Percentiles rank a stretch among this genome's conserved stretches.
phyloP scores from a whole-genome alignment of 1,139 yeast species.

The Yamadazyma dendronema region DNA sequence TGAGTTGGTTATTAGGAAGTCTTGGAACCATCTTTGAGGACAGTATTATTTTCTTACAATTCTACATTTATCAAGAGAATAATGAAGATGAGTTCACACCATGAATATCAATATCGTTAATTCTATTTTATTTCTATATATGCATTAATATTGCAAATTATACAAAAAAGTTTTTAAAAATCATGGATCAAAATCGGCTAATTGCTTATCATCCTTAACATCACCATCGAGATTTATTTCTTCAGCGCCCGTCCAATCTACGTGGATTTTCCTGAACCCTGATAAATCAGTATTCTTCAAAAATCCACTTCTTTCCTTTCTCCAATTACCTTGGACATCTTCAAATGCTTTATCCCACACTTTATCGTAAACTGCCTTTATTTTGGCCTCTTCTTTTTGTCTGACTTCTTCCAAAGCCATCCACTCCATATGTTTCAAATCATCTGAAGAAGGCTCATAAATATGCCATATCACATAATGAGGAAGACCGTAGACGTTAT shows the following conservation, averaged over 20 bases:
- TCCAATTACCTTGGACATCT: conserved; percentile 71
- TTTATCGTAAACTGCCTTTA: conserved; percentile 67
- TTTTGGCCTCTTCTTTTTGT: conserved; percentile 62
- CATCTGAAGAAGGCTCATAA: conserved; percentile 85
- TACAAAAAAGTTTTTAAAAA: background rate
- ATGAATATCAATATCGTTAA: conserved; percentile 1
- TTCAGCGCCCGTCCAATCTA: conserved; percentile 71
- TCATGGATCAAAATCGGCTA: conserved; percentile 44
- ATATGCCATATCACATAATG: conserved; percentile 93
- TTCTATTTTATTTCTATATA: no score
- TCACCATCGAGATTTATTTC: conserved; percentile 34
- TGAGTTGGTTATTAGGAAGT: conserved; percentile 75
- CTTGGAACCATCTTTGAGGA: conserved; percentile 74
- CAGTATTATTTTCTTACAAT: conserved; percentile 59
- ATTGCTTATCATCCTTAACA: conserved; percentile 26
- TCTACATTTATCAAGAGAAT: conserved; percentile 55
- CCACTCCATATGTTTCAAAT: conserved; percentile 93
- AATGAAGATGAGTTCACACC: conserved; percentile 15
- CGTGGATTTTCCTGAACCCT: conserved; percentile 44
- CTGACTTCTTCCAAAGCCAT: conserved; percentile 90
- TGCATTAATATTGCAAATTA: background rate
- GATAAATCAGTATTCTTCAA: conserved; percentile 71
- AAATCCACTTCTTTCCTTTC: conserved; percentile 59
- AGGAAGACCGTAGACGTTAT: conserved; percentile 78
- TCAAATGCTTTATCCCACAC: conserved; percentile 78